Conservation (phyloP, 1,284 basidiomycete species). For the Cyathus olla region DNA sequence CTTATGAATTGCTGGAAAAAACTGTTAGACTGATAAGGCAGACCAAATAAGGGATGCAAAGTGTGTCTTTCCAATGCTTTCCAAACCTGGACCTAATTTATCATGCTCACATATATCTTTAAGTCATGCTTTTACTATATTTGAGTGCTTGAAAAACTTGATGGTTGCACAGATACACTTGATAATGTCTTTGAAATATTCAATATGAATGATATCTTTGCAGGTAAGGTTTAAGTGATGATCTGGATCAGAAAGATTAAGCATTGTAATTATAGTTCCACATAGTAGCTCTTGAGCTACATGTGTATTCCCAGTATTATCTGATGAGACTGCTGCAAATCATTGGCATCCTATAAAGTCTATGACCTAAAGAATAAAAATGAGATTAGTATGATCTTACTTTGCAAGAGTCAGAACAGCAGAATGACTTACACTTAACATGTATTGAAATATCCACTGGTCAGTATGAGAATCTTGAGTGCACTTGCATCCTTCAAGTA, state of each 20-base stretch:
- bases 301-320: constrained; percentile 42
- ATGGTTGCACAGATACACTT: constrained; percentile 20
- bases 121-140: constrained; percentile 21
- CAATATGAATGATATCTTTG: constrained; percentile 35
- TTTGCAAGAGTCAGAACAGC: not conserved
- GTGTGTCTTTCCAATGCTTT: constrained; percentile 38
- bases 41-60: constrained; percentile 30
- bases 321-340: constrained; percentile 30
- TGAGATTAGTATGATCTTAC: too few species aligned
- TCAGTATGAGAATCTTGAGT: constrained; percentile 26
- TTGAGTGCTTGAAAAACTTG: constrained; percentile 34
- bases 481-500: constrained; percentile 28
- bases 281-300: constrained; percentile 19
- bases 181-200: constrained; percentile 29
- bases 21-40: constrained; percentile 18
- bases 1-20: constrained; percentile 20
- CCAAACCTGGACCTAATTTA: constrained; percentile 30
- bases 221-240: constrained; percentile 34
- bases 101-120: constrained; percentile 8
- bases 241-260: constrained; percentile 35
- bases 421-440: constrained; percentile 11
- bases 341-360: constrained; percentile 19
- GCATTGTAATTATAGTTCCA: constrained; percentile 17
- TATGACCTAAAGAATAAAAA: constrained; percentile 19
- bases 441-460: constrained; percentile 22